Percentiles rank a stretch among this genome's conserved stretches.
Evolutionary conservation across 441 rosid species (phyloP).

Genomic region (Melianthus villosus): DNA sequence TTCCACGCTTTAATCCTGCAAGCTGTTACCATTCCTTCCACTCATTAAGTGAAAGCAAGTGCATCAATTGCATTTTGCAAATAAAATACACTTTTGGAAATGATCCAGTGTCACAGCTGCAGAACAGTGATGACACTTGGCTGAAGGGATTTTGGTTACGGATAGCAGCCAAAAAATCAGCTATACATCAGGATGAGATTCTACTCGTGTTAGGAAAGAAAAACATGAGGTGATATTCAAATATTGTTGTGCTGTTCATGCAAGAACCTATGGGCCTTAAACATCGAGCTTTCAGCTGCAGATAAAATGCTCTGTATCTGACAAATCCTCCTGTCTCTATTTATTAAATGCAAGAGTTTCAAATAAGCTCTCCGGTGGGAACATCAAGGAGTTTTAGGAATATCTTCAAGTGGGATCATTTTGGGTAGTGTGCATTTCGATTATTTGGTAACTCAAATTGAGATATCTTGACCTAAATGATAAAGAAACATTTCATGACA

Average conservation of each 20-base stretch:
- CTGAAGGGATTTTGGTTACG: constrained; percentile 41
- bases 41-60: constrained; percentile 34
- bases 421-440: too few relatives aligned
- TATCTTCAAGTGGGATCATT: constrained; percentile 41
- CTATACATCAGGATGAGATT: constrained; percentile 71
- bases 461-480: too few relatives aligned
- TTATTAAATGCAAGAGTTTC: constrained; percentile 21
- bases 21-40: constrained; percentile 53
- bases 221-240: constrained; percentile 32
- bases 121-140: constrained; percentile 45
- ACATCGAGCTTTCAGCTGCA: constrained; percentile 6
- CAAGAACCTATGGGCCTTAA: constrained; percentile 6
- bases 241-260: constrained; percentile 37
- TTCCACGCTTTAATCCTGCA: constrained; percentile 55
- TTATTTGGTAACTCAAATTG: too few relatives aligned
- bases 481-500: too few relatives aligned
- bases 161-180: constrained; percentile 39
- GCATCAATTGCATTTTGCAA: constrained; percentile 47
- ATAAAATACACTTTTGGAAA: constrained; percentile 12
- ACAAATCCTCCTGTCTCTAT: constrained; percentile 18
- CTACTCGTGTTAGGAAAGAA: constrained; percentile 27
- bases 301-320: constrained; percentile 4
- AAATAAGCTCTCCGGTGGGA: constrained; percentile 14
- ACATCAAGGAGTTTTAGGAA: constrained; percentile 27
- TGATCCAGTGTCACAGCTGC: constrained; percentile 17